phyloP scores from a whole-genome alignment of 2,329 filamentous ascomycete species.

The Penicillium hesseltinei region DNA sequence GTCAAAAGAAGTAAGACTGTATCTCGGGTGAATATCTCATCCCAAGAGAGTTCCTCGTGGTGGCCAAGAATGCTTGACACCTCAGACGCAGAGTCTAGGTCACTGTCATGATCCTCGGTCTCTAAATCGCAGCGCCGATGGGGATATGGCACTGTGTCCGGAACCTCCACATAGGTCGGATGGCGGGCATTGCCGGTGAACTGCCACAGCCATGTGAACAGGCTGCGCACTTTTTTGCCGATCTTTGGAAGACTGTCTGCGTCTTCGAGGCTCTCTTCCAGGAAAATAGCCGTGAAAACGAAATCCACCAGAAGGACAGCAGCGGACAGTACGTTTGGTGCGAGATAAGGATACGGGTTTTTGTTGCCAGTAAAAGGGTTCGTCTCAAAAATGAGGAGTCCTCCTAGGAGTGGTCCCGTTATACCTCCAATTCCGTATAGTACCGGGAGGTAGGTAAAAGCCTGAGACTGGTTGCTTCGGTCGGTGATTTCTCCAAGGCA shows the following conservation, averaged over 20 bases:
- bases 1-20: constrained; percentile 78
- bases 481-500: constrained; percentile 94
- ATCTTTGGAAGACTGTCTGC: constrained; percentile 61
- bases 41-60: constrained; percentile 52
- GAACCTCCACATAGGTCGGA: constrained; percentile 57
- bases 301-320: constrained; percentile 70
- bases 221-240: constrained; percentile 55
- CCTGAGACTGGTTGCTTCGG: constrained; percentile 86
- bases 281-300: constrained; percentile 70
- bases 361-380: constrained; percentile 55
- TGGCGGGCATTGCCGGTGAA: constrained; percentile 57
- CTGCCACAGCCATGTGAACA: constrained; percentile 70
- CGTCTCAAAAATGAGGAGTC: constrained; percentile 68
- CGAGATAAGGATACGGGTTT: constrained; percentile 74
- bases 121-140: constrained; percentile 28
- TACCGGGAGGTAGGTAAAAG: constrained; percentile 91
- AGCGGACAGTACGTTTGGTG: constrained; percentile 78
- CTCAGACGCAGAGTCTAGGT: constrained; percentile 46
- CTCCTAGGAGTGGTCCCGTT: constrained; percentile 87
- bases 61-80: constrained; percentile 39
- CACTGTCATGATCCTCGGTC: constrained; percentile 41
- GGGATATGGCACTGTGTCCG: constrained; percentile 28
- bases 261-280: constrained; percentile 81
- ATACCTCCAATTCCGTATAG: constrained; percentile 96
- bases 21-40: constrained; percentile 71